Evolutionary conservation across 2,329 filamentous ascomycete species (phyloP), one percentile per base, ranked within the genome.

Genomic region (Colletotrichum chrysophilum): DNA sequence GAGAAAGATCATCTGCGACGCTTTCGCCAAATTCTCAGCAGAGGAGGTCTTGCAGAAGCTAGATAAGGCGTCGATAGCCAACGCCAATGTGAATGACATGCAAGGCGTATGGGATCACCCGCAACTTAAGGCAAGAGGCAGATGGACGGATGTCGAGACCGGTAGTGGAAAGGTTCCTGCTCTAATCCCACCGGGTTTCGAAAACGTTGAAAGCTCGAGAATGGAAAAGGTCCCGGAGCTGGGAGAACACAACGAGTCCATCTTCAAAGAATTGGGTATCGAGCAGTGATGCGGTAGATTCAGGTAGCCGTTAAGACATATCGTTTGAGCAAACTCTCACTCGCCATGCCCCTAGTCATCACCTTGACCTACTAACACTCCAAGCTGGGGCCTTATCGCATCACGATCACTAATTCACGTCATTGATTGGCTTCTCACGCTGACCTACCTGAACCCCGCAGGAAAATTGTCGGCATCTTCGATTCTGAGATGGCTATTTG

Each of bases 41-140:
- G 82, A 85, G 4, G 83, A 88, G 69, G 86, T 87, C 0, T 79
- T 88, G 7, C 77, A 78, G 16, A 84, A 82, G 30, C 81, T 91
- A 24, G 88, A 91, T 66, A 80, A 79, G 4, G 88, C 88, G 0
- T 84, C 85, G 0, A 90, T 91, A 61, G 90, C 90, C 1, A 91
- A 91, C 77, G 89, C 89, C 4, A 89, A 86, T 43, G 85, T 91
- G 26, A 91, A 90, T 70, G 86, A 89, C 60, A 90, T 91, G 88
- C 82, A 88, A 13, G 88, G 84, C 4, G 84, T 91, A 0, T 91
- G 89, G 89, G 80, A 87, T 1, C 90, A 91, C 76, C 87, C 87
- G 2, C 90, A 91, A 75, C 83, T 91, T 0, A 80, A 83, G 56
- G 89, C 89, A 2, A 82, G 90, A n/a, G 80, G 82, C 1, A 82